Base-by-base conservation (phyloP, 768 basidiomycete species). In the Tricholoma bakamatsutake region DNA sequence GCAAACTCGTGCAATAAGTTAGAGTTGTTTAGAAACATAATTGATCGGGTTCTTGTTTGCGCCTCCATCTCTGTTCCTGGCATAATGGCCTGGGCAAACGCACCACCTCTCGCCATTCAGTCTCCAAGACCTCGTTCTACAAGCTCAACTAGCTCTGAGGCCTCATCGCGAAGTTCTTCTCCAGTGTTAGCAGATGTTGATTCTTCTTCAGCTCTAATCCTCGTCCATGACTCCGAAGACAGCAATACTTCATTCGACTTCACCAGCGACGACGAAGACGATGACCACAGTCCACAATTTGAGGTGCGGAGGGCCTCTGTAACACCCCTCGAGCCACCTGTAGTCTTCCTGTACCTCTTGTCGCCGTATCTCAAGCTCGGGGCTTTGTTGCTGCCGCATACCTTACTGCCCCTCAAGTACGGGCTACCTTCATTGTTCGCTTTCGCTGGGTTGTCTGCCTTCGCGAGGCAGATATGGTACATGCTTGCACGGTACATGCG, bases 401-500 rank as follows among this genome's bases (percentile, higher is more conserved):
- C 75, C 5, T 68, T 69, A 35, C 63, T 76, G 47, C 74, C 83
- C 3, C 69, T 85, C 39, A 75, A 77, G 62, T 72, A 76, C 28
- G 74, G 77, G 3, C 69, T 88, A 28, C 70, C 80, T 28, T 68
- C 73, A 1, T 67, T 88, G 2, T 46, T 83, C 31, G 61, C 76
- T 28, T 83, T 83, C 55, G 83, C 83, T n/a, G 60, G 76, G 34
- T 69, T 86, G 12, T 78, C 87, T 6, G 78, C 77, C 31, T 80
- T 87, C 58, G 76, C 82, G 37, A 73, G 85, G 50, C 86, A 88
- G 60, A 70, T 90, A 49, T 87, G 85, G 83, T 89, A 87, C 70
- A 80, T 89, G 75, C 78, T 90, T n/a, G 81, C 84, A 45, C 77
- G 84, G 31, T 88, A 90, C 67, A 73, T 87, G 45, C 80, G 81